phyloP scores from a whole-genome alignment of 2,329 filamentous ascomycete species.

The Phaeomoniella chlamydospora region DNA sequence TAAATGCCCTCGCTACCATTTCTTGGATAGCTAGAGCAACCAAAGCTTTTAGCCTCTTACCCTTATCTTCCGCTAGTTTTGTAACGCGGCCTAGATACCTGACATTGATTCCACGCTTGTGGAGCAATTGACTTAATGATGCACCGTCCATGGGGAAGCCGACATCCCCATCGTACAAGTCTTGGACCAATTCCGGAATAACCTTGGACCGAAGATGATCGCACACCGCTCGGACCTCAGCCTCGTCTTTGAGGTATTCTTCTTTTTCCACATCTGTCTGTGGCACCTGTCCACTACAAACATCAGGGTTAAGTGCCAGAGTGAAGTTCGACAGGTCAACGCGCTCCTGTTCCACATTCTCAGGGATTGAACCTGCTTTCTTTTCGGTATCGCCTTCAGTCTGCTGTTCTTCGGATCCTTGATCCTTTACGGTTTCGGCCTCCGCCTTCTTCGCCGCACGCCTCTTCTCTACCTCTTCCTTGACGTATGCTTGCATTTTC shows the following conservation, averaged over 20 bases:
- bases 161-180: slow-evolving; percentile 81
- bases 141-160: slow-evolving; percentile 98
- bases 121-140: slow-evolving; percentile 73
- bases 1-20: slow-evolving; percentile 91
- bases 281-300: slow-evolving; percentile 81
- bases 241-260: slow-evolving; percentile 69
- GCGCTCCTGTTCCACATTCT: slow-evolving; percentile 42
- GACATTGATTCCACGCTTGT: slow-evolving; percentile 95
- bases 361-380: slow-evolving; percentile 18
- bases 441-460: slow-evolving; percentile 28
- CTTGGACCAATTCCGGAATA: slow-evolving; percentile 72
- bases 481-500: slow-evolving; percentile 82
- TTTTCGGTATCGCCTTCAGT: slow-evolving; percentile 23
- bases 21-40: slow-evolving; percentile 70
- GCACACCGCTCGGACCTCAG: slow-evolving; percentile 74
- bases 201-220: slow-evolving; percentile 60
- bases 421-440: slow-evolving; percentile 19
- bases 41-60: slow-evolving; percentile 61
- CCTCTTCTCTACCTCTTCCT: slow-evolving; percentile 57
- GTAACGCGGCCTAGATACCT: slow-evolving; percentile 85
- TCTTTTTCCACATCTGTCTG: slow-evolving; percentile 83
- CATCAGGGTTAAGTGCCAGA: slow-evolving; percentile 85
- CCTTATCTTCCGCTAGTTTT: slow-evolving; percentile 49
- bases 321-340: slow-evolving; percentile 80
- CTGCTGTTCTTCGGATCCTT: slow-evolving; percentile 13